phyloP scores from a whole-genome alignment of 2,329 filamentous ascomycete species.

The Thelonectria blattea region DNA sequence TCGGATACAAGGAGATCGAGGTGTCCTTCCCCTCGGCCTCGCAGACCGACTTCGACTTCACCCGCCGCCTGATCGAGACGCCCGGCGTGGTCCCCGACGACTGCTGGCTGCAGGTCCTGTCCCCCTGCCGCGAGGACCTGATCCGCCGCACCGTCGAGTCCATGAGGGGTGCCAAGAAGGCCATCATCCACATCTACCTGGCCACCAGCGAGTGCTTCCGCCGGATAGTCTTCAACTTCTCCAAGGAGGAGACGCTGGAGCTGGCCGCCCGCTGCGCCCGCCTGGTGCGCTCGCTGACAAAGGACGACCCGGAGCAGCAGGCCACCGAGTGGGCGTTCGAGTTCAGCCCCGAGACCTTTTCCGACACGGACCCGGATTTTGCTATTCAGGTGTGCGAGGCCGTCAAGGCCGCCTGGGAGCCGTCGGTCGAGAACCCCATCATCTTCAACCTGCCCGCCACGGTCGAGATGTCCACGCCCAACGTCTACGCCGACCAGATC shows the following conservation, averaged over 20 bases:
- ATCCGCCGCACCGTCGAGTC: slow-evolving; percentile 90
- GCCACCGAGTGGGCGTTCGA: slow-evolving; percentile 77
- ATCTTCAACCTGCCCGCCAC: slow-evolving; percentile 98
- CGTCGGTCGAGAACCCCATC: slow-evolving; percentile 77
- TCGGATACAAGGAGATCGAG: slow-evolving; percentile 98
- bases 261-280: slow-evolving; percentile 86
- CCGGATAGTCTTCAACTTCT: slow-evolving; percentile 86
- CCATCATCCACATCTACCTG: slow-evolving; percentile 93
- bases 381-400: slow-evolving; percentile 85
- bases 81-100: slow-evolving; percentile 59
- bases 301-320: slow-evolving; percentile 67
- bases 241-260: slow-evolving; percentile 79
- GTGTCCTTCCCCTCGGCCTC: slow-evolving; percentile 95
- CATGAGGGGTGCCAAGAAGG: slow-evolving; percentile 87
- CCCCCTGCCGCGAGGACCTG: slow-evolving; percentile 89
- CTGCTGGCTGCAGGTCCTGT: slow-evolving; percentile 90
- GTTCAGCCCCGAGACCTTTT: slow-evolving; percentile 89
- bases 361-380: slow-evolving; percentile 85
- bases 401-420: slow-evolving; percentile 92
- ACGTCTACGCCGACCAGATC: slow-evolving; percentile 94
- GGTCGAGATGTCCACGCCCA: slow-evolving; percentile 92
- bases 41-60: slow-evolving; percentile 96
- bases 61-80: slow-evolving; percentile 76
- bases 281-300: slow-evolving; percentile 87
- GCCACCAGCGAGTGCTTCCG: slow-evolving; percentile 97